Evolutionary conservation across 768 basidiomycete species (phyloP).

Genomic region (Lyophyllum shimeji): DNA sequence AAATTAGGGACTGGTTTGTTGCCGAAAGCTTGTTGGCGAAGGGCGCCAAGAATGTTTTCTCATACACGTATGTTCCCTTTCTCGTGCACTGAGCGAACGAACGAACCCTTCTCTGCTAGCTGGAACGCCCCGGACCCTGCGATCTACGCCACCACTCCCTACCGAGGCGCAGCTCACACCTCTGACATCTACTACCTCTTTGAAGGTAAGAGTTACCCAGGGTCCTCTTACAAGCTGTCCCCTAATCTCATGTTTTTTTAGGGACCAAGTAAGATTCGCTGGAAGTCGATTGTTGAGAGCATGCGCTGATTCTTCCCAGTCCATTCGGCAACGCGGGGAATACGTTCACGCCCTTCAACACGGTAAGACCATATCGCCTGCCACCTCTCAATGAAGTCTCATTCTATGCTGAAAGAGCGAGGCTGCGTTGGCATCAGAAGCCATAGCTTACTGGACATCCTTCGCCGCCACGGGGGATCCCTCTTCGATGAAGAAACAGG

Average conservation of each 20-base stretch:
- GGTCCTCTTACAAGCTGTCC: background rate
- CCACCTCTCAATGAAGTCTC: background rate
- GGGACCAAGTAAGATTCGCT: background rate
- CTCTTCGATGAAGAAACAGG: constrained; percentile 17
- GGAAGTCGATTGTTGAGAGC: background rate
- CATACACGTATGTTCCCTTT: constrained; percentile 26
- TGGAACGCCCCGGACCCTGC: constrained; percentile 46
- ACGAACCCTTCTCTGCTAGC: constrained; percentile 15
- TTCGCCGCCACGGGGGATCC: constrained; percentile 33
- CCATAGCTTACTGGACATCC: constrained; percentile 46
- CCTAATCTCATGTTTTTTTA: background rate
- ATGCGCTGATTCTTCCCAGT: constrained; percentile 9
- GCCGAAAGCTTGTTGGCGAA: constrained; percentile 29
- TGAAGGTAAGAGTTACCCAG: constrained; percentile 28
- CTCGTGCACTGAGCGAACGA: background rate
- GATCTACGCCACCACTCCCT: constrained; percentile 32
- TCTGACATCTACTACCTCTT: constrained; percentile 45
- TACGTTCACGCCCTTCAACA: constrained; percentile 37
- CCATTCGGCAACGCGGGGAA: constrained; percentile 31
- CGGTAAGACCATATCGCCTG: constrained; percentile 18
- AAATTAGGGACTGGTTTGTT: constrained; percentile 37
- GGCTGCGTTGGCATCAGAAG: constrained; percentile 33
- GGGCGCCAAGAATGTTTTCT: constrained; percentile 32
- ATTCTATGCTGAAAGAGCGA: constrained; percentile 31
- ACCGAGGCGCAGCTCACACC: constrained; percentile 40